Evolutionary conservation across 2,329 filamentous ascomycete genomes (phyloP).

Genomic region (Pestalotiopsis sp.): DNA sequence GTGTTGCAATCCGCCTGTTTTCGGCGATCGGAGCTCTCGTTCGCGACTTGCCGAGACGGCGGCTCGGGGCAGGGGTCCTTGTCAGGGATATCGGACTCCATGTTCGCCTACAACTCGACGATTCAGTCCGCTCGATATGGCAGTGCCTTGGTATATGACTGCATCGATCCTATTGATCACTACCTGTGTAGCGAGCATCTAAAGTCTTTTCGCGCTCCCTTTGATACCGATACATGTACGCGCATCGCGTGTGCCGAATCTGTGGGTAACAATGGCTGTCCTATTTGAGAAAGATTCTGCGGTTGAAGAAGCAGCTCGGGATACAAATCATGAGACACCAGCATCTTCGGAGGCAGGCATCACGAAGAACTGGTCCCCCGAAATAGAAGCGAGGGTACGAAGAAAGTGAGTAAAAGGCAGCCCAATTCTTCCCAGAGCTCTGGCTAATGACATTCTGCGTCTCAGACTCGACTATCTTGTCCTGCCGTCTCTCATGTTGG

Average conservation of each 20-base stretch:
- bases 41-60: background rate
- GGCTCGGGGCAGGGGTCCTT: background rate
- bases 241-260: no score
- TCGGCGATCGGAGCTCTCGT: background rate
- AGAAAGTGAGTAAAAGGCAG: background rate
- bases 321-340: background rate
- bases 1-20: background rate
- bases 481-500: constrained; percentile 32
- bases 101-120: background rate
- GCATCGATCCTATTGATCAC: no score
- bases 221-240: no score
- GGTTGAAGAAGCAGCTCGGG: background rate
- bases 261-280: background rate
- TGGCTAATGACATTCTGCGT: background rate
- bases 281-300: background rate
- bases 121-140: background rate
- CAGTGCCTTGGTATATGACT: no score
- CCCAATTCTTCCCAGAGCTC: background rate
- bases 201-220: no score
- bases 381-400: background rate
- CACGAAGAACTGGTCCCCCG: background rate
- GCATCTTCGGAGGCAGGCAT: background rate
- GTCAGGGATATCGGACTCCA: background rate
- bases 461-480: constrained; percentile 30
- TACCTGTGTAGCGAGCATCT: background rate